phyloP scores from a whole-genome alignment of 108 stramenopile species.

The Cyclotella atomus region DNA sequence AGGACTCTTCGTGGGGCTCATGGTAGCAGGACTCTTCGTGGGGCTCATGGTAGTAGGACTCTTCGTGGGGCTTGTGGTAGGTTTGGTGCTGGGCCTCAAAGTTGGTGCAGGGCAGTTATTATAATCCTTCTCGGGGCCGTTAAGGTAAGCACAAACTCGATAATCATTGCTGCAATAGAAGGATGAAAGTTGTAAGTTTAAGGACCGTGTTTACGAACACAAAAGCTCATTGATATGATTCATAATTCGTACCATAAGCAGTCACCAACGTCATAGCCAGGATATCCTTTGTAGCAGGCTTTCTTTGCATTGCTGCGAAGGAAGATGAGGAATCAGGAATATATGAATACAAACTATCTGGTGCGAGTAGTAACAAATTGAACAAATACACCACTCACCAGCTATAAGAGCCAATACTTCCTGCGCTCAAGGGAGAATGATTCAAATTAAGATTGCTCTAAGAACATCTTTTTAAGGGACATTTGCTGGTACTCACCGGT shows the following conservation, averaged over 20 bases:
- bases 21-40: too few species aligned
- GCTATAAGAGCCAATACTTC: not conserved
- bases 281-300: not conserved
- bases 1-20: too few species aligned
- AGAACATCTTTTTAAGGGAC: not conserved
- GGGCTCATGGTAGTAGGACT: not conserved
- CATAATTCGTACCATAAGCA: not conserved
- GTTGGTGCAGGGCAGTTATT: not conserved
- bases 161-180: not conserved
- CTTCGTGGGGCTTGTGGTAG: not conserved
- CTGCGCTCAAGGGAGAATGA: not conserved
- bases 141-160: not conserved
- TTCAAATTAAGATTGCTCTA: not conserved
- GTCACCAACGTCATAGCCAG: not conserved
- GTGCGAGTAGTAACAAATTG: not conserved
- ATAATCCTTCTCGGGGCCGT: not conserved
- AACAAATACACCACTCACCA: not conserved
- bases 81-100: not conserved
- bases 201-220: not conserved
- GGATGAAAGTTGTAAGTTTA: too few species aligned
- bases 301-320: not conserved
- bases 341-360: not conserved
- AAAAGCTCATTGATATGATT: not conserved
- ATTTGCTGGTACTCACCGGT: not conserved
- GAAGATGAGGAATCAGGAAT: not conserved